A percentile compares a stretch with the other conserved stretches of the same genome.
Evolutionary conservation across 345 rosid species (phyloP).

Genomic region (Noccaea bulbosa): DNA sequence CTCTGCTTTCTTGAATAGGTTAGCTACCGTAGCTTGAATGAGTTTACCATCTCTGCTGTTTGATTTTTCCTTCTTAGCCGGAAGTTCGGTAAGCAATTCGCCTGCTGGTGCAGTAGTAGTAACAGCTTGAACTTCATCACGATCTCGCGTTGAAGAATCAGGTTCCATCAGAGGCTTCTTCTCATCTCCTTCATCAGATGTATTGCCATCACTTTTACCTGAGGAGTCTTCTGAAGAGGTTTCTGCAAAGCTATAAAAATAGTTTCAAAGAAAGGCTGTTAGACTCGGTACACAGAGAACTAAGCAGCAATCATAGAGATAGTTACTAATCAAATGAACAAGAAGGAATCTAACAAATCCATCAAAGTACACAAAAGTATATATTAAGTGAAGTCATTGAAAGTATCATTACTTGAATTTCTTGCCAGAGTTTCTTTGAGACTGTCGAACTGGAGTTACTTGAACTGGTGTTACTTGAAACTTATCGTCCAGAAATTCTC

Average conservation of each 20-base stretch:
- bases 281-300: slow-evolving; percentile 12
- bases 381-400: slow-evolving; percentile 29
- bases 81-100: slow-evolving; percentile 37
- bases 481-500: slow-evolving; percentile 43
- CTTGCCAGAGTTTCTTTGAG: slow-evolving; percentile 73
- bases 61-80: slow-evolving; percentile 46
- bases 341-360: no score
- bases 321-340: slow-evolving; percentile 12
- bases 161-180: slow-evolving; percentile 48
- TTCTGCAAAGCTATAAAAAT: slow-evolving; percentile 62
- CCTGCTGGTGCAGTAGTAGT: slow-evolving; percentile 40
- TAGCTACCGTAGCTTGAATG: slow-evolving; percentile 77
- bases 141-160: slow-evolving; percentile 30
- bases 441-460: slow-evolving; percentile 65
- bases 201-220: slow-evolving; percentile 48
- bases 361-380: slow-evolving; percentile 9
- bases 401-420: slow-evolving; percentile 58
- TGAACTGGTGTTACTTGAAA: slow-evolving; percentile 65
- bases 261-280: slow-evolving; percentile 12
- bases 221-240: slow-evolving; percentile 62
- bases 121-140: slow-evolving; percentile 31
- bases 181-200: slow-evolving; percentile 49
- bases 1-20: slow-evolving; percentile 73
- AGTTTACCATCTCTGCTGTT: slow-evolving; percentile 52
- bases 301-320: background rate